Evolutionary conservation across 2,329 filamentous ascomycete species (phyloP).

Genomic region (Xylaria sp.): DNA sequence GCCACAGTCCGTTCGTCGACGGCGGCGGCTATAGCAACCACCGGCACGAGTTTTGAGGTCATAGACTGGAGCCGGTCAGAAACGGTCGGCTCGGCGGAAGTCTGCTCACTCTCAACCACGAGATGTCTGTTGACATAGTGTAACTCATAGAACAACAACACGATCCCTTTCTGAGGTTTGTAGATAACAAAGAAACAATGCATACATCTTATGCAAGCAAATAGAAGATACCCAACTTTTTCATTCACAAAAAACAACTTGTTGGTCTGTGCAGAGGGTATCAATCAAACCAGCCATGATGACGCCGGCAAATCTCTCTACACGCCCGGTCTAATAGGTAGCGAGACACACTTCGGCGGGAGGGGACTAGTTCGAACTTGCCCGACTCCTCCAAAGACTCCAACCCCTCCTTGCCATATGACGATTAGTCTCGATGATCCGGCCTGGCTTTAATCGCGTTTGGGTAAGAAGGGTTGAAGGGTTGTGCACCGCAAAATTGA

Average conservation of each 20-base stretch:
- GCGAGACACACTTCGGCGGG: no score
- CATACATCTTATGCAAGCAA: neutral
- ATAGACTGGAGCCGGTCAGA: neutral
- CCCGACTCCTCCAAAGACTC: neutral
- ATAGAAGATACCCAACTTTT: neutral
- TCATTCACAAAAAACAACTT: no score
- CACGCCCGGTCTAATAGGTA: no score
- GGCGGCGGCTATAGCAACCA: neutral
- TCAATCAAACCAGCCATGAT: no score
- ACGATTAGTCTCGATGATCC: neutral
- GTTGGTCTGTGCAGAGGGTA: no score
- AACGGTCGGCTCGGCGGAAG: neutral
- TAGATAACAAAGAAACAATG: neutral
- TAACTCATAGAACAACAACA: neutral
- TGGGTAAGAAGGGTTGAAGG: no score
- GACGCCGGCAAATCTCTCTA: neutral
- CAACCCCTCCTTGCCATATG: neutral
- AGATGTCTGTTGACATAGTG: neutral
- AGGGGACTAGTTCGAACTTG: neutral
- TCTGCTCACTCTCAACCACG: neutral
- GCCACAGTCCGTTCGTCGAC: neutral
- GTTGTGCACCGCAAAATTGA: no score
- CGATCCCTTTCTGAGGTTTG: neutral
- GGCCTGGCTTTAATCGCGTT: no score
- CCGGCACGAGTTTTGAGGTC: neutral